A percentile compares a stretch with the other conserved stretches of the same genome.
phyloP scores from a whole-genome alignment of 768 basidiomycete species.

The Tricholoma flavovirens region DNA sequence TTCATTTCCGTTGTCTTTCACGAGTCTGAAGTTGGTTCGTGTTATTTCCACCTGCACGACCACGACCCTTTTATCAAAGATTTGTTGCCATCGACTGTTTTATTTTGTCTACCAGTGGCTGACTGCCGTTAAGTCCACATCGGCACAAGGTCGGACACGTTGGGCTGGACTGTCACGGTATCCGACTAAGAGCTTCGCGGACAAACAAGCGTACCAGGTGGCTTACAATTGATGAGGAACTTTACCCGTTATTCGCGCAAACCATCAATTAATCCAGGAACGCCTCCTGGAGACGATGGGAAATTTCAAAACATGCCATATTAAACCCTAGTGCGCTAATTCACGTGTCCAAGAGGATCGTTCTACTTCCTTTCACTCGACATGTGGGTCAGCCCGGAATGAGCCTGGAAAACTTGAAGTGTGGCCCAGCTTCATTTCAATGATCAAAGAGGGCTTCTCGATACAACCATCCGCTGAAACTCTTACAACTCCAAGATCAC shows the following conservation, averaged over 20 bases:
- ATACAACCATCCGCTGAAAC: not conserved
- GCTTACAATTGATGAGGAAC: not conserved
- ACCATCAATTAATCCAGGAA: not conserved
- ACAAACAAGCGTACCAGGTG: not conserved
- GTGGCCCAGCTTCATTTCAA: not conserved
- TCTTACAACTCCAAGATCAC: not conserved
- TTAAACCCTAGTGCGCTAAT: not conserved
- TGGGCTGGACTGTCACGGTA: not conserved
- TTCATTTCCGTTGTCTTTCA: not conserved
- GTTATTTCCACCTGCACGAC: not conserved
- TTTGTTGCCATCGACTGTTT: not conserved
- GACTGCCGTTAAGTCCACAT: not conserved
- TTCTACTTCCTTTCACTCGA: not conserved
- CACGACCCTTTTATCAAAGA: not conserved
- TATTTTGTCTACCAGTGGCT: not conserved
- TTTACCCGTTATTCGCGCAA: not conserved
- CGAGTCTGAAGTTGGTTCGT: not conserved
- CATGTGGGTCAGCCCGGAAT: not conserved
- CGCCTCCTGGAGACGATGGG: not conserved
- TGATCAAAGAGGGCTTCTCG: not conserved
- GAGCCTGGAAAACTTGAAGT: slow-evolving; percentile 1
- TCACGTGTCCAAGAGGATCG: not conserved
- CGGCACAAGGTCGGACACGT: not conserved
- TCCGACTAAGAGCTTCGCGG: not conserved
- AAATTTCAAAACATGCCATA: not conserved